Base-by-base conservation (phyloP, 2,329 filamentous ascomycete genomes). In the Diaporthe aspalathi region DNA sequence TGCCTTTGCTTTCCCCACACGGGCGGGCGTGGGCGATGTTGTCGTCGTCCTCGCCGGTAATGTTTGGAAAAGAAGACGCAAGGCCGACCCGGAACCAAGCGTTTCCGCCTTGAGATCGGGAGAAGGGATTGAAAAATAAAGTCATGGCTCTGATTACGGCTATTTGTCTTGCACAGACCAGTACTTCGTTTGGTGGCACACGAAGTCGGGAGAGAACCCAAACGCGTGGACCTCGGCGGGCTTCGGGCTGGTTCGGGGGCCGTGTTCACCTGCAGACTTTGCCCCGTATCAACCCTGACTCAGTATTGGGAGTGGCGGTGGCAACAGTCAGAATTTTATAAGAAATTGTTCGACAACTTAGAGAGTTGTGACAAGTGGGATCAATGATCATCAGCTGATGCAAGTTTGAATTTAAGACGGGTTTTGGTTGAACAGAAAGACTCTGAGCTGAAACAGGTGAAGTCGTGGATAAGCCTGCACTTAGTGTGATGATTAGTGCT, bases 21-120 rank as follows among this genome's bases (percentile, higher is more conserved):
- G 43, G 56, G 32, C 68, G 68, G 20, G 56, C 8, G 38, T 71
- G 62, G 29, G 68, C 50, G 20, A 73, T 66, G 35, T 53, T 60
- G 6, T 53, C 67, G 16, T 45, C 52, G 16, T 73, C 66, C 14
- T 71, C 40, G 65, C 40, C 24, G 3, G 63, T 71, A 24, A 73
- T 69, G 45, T 73, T 62, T 14, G 72, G 72, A 56, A 73, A 72
- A 1, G 72, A 72, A 12, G 72, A 73, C 3, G 66, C 52, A 0
- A 66, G 57, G 20, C 72, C 72, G 12, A 62, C 70, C 16, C 27
- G 49, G 47, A 73, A 72, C 72, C 72, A 73, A 2, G 66, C 72
- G 40, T 67, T 60, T 4, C 72, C 72, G 7, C 63, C 70, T 29
- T 40, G 43, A 16, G 68, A 65, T 2, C 68, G 71, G 2, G 63